Evolutionary conservation across 345 rosid species (phyloP), one percentile per base, ranked within the genome.

Genomic region (Combretum micranthum): DNA sequence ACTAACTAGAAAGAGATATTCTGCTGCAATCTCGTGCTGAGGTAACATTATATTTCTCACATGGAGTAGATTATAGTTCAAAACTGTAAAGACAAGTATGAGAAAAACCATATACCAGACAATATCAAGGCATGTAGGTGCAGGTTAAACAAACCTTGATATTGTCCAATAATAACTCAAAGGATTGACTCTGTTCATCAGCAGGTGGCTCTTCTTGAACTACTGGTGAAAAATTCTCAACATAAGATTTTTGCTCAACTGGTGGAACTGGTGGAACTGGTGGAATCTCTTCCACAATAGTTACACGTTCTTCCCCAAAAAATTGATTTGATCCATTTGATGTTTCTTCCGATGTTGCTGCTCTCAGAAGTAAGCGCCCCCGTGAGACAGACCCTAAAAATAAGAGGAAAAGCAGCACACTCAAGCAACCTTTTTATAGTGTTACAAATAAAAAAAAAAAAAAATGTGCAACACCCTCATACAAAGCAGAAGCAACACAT

Each of bases 121-220:
- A 16, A 26, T 13, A 15, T 4, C 19, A 45, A 0, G 49, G 19
- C 20, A 57, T 14, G 45, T 15, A 45, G 37, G 48, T 16, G 16
- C 9, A 32, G 39, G 39, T 7, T 32, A 49, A 39, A 55, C 68
- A 57, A 62, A 89, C 97, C 97, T 87, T 76, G 48, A 83, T 59
- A 26, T 71, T 75, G 44, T 80, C 77, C 72, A 84, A 59, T 50
- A 90, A 66, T 50, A 90, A 66, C 32, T 82, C 83, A 19, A 61
- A 44, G 17, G 59, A 42, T 66, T 68, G 75, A 18, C 53, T 25
- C 23, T 64, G 79, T 17, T 47, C 78, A 51, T 74, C 74, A 14
- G 45, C 61, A 44, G 73, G 61, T 17, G 71, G 61, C 43, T 77
- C 82, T 37, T 62, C 68, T 56, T 49, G 17, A 13, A 39, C 72